Evolutionary conservation across 73 alveolate species (phyloP), one percentile per base, ranked within the genome.

Genomic region (Uronychia setigera): DNA sequence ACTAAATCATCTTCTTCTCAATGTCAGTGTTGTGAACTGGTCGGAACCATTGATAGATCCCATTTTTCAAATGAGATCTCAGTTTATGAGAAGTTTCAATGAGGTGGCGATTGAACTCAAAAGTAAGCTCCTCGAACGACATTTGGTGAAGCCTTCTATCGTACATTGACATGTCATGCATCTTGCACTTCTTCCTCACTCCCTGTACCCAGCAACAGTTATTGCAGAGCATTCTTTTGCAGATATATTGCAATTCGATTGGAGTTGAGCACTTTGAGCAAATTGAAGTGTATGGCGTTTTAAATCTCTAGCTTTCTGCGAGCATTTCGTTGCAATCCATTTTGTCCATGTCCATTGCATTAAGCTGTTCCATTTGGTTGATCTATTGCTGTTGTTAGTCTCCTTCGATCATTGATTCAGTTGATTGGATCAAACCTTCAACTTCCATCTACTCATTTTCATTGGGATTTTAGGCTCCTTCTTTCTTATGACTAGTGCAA

Each of bases 11-110:
- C 32, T 67, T 67, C 34, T 67, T 67, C 13, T 67, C 29, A 30
- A 28, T 13, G 79, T 67, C 79, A 5, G 79, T 26, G 79, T 26
- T 25, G 79, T 26, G 29, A 30, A 67, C 32, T 1, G 81, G 81
- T 29, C 81, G 81, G 46, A 76, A 31, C 81, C 81, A 76, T 5
- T 76, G 81, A 32, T 76, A 76, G 1, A 26, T 76, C 32, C 81
- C 81, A 5, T 31, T 32, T 76, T 76, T 76, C 19, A 76, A 27
- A 27, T 28, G 5, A 32, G 1, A 5, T 27, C 32, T 76, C 19
- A 76, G 35, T 30, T 76, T 76, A 58, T 76, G 46, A 30, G 59
- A 29, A 27, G 81, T 31, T 30, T 76, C 81, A 25, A 76, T 9
- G 29, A 76, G 35, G 25, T 76, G 46, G 1, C 5, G 35, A 27